These are phyloP conservation scores for Nemania abortiva DNA, from an alignment of 2,329 filamentous ascomycete genomes.

Conservation along the genomic window DNA sequence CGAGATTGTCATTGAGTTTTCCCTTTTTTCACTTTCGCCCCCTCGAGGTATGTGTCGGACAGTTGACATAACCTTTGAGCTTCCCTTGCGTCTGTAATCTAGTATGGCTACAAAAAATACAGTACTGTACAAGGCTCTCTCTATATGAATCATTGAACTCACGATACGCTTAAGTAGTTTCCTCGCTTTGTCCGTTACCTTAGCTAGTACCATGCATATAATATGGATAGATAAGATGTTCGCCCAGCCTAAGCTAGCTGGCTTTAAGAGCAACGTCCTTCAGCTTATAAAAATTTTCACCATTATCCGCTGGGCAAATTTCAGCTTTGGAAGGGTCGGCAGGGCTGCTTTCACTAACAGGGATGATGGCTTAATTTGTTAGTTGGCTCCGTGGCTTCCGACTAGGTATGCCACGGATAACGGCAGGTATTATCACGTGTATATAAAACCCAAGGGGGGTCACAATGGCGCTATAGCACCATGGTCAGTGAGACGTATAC, in stretches of 20 bases:
- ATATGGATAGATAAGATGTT: background rate
- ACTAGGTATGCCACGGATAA: background rate
- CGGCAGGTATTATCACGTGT: background rate
- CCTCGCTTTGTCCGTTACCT: background rate
- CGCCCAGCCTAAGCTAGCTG: background rate
- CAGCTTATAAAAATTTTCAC: background rate
- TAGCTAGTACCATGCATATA: background rate
- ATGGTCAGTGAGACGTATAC: background rate
- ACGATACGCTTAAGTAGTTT: background rate
- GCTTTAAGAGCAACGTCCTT: background rate
- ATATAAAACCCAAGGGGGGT: background rate
- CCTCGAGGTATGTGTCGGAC: background rate
- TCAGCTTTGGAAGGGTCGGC: background rate
- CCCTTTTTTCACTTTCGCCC: background rate
- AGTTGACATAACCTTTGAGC: background rate
- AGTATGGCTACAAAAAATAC: background rate
- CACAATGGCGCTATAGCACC: background rate
- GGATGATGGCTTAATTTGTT: background rate
- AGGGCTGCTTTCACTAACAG: background rate
- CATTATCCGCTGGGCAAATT: background rate
- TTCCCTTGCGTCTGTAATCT: conserved; percentile 11
- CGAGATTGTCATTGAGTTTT: conserved; percentile 9
- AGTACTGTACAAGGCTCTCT: no score
- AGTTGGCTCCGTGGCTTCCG: background rate
- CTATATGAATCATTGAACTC: background rate